phyloP scores from a whole-genome alignment of 2,329 filamentous ascomycete species.

The Tetracladium maxilliforme region DNA sequence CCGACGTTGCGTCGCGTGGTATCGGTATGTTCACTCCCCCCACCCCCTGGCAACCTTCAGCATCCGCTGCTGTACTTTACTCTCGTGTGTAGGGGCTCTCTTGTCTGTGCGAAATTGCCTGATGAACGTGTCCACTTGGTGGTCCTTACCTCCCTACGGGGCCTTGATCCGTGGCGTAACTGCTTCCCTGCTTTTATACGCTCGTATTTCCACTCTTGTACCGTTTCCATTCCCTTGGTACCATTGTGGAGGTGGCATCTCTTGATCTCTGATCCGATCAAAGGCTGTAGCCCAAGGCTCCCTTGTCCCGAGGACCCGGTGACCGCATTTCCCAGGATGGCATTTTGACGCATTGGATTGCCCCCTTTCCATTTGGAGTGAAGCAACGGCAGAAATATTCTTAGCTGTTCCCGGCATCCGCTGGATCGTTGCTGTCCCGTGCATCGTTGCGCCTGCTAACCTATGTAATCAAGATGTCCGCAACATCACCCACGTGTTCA shows the following conservation, averaged over 20 bases:
- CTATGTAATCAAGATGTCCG: conserved; percentile 87
- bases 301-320: conserved; percentile 39
- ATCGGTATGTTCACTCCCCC: conserved; percentile 87
- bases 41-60: conserved; percentile 22
- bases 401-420: conserved; percentile 34
- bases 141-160: too few species aligned
- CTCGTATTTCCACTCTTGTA: conserved; percentile 66
- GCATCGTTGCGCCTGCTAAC: conserved; percentile 64
- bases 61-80: conserved; percentile 57
- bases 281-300: conserved; percentile 44
- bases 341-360: conserved; percentile 44
- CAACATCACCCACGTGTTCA: conserved; percentile 99
- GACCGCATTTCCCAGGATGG: conserved; percentile 35
- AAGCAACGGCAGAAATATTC: conserved; percentile 35
- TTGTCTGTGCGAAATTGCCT: conserved; percentile 85
- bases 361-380: conserved; percentile 41
- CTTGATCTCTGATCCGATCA: too few species aligned
- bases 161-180: too few species aligned
- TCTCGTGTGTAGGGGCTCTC: conserved; percentile 79
- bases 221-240: conserved; percentile 44
- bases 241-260: conserved; percentile 66
- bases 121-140: too few species aligned
- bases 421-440: conserved; percentile 48
- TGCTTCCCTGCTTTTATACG: too few species aligned
- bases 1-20: conserved; percentile 98